Base-by-base conservation (phyloP, 2,329 filamentous ascomycete species). In the Magnaporthiopsis poae region DNA sequence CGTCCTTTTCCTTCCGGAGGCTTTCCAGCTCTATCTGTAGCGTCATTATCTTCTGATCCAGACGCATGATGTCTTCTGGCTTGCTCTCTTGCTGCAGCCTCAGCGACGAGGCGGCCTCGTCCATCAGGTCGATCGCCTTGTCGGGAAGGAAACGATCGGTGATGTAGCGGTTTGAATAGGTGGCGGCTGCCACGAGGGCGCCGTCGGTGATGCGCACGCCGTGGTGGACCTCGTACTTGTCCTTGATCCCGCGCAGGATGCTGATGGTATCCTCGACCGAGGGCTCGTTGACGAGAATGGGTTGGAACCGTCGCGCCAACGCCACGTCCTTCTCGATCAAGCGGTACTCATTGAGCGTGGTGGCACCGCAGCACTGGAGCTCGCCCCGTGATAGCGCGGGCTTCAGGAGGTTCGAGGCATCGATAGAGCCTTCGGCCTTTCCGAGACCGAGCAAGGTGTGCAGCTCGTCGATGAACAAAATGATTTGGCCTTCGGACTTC, bases 21-120 rank as follows among this genome's bases (percentile, higher is more conserved):
- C 92, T 97, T 75, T 98, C 95, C 0, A 98, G 83, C 75, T 99
- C 94, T 69, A 99, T 98, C 74, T 97, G 94, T 18, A 98, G 92
- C 0, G 94, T 98, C 86, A 97, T 96, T 68, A 98, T 96, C 73
- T 93, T 91, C 69, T 96, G 90, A 73, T 98, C 94, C 1, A 98
- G 85, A 64, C 90, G 87, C 79, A 96, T 91, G 46, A 99, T 97
- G 11, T 94, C 88, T 71, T 98, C 95, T 0, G 95, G 95, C 72
- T 97, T 98, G 72, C 92, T 96, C 77, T 99, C 95, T 77, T 98
- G 95, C 74, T 98, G 94, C 39, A 98, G 79, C 61, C 96, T 88
- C 12, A 98, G 80, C 29, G 92, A 92, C 68, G 91, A 96, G 1
- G 94, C 93, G 12, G 95, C 95, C 78, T 98, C 95, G 70, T 98